Percentiles rank a stretch among this genome's conserved stretches.
These are phyloP conservation scores for Triglochin maritima DNA, from an alignment of 106 monocot species.

Conservation along the genomic window DNA sequence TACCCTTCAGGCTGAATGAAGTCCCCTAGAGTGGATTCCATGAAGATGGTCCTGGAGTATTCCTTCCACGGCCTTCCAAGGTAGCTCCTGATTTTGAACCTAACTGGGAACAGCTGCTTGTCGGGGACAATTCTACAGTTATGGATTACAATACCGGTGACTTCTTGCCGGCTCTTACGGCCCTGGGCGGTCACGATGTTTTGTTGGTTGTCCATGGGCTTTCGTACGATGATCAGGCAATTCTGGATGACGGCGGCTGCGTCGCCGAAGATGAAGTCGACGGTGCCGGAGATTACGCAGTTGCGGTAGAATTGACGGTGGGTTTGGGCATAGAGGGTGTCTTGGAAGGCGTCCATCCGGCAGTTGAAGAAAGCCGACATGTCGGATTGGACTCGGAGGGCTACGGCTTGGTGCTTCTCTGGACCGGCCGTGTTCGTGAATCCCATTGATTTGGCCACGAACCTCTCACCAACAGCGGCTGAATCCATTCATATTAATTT, in stretches of 20 bases:
- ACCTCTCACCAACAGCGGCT: constrained; percentile 21
- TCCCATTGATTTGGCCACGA: constrained; percentile 24
- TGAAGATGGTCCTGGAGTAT: constrained; percentile 20
- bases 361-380: constrained; percentile 33
- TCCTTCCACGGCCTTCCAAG: constrained; percentile 26
- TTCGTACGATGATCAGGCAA: constrained; percentile 30
- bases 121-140: constrained; percentile 28
- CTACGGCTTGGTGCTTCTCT: constrained; percentile 72
- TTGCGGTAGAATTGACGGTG: constrained; percentile 30
- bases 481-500: neutral
- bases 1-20: constrained; percentile 19
- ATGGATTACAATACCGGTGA: constrained; percentile 25
- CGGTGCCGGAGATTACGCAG: constrained; percentile 29
- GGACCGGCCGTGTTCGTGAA: constrained; percentile 67
- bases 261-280: constrained; percentile 32
- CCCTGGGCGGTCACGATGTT: constrained; percentile 33
- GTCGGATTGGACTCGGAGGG: constrained; percentile 45
- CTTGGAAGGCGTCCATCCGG: constrained; percentile 27
- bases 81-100: constrained; percentile 13
- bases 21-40: constrained; percentile 21
- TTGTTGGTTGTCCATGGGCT: constrained; percentile 35
- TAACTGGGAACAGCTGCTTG: constrained; percentile 2
- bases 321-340: constrained; percentile 27
- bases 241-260: constrained; percentile 24
- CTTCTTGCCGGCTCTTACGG: constrained; percentile 10